Evolutionary conservation across 495 filamentous ascomycete species (phyloP), one percentile per base, ranked within the genome.

Genomic region (Jackrogersella minutella): DNA sequence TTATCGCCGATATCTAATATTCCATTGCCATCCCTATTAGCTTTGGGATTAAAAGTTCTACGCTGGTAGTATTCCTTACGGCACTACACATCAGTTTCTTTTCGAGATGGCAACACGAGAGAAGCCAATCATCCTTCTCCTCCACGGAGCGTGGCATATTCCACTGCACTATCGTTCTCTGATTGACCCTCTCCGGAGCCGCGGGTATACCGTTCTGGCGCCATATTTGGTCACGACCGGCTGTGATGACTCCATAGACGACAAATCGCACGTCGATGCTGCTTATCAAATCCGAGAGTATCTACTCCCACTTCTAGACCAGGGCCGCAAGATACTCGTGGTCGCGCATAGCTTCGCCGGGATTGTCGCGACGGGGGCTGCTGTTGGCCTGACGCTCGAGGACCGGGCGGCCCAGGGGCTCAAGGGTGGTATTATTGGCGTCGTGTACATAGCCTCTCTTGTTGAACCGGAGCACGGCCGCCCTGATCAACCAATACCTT

Each of bases 61-160:
- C n/a, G n/a, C n/a, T n/a, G n/a, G n/a, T n/a, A n/a, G n/a, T n/a
- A n/a, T n/a, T n/a, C n/a, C n/a, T n/a, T n/a, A n/a, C n/a, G n/a
- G 14, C 10, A 31, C 26, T 33, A 44, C 10, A 47, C 19, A n/a
- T 16, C 14, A 5, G 26, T 16, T 43, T 21, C 16, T 17, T 14
- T 26, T 6, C 24, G 34, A 33, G 16, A 62, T 61, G 60, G 40
- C 59, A 41, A 19, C 49, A 19, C 50, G 59, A 28, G 16, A 65
- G 11, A 73, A 66, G 19, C 80, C 79, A 5, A 75, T 66, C 0
- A 74, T 80, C 50, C 68, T 81, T 43, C 68, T 81, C 21, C 64
- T 81, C 50, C 78, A 80, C 34, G 79, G 80, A 13, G 75, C 78
- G 14, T 83, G 78, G 77, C 79, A 83, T 56, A 73, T 71, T 0